Conservation (phyloP, 108 stramenopile species). For the Heterococcus sp. region DNA sequence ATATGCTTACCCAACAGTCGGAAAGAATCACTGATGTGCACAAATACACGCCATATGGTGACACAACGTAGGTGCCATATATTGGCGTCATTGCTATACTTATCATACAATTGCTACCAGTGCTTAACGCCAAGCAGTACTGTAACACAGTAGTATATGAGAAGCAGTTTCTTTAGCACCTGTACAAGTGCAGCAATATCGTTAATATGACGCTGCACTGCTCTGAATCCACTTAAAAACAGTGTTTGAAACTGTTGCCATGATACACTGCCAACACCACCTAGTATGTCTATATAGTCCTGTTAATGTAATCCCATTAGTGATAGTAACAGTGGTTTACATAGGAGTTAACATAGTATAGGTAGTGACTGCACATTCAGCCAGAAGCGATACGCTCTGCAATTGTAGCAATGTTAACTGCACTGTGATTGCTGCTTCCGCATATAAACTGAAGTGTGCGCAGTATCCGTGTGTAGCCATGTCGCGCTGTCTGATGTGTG, state of each 20-base stretch:
- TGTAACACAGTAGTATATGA: background rate
- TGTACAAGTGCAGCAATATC: slow-evolving; percentile 25
- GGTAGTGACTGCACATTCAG: background rate
- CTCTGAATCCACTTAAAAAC: slow-evolving; percentile 36
- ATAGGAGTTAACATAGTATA: slow-evolving; percentile 41
- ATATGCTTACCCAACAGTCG: background rate
- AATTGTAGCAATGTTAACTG: too few species aligned
- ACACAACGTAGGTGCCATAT: background rate
- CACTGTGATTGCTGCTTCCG: too few species aligned
- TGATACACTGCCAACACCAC: slow-evolving; percentile 33
- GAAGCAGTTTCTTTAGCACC: too few species aligned
- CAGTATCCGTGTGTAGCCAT: too few species aligned
- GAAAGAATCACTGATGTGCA: background rate
- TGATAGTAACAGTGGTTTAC: slow-evolving; percentile 80
- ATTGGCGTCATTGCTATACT: background rate
- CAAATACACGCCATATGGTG: background rate
- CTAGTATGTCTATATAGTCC: slow-evolving; percentile 58
- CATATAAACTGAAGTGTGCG: too few species aligned
- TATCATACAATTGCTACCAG: too few species aligned
- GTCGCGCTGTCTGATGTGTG: too few species aligned
- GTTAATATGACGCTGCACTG: slow-evolving; percentile 24
- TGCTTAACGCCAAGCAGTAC: background rate
- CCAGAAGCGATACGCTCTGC: background rate
- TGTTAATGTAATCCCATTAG: too few species aligned
- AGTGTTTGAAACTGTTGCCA: slow-evolving; percentile 37